A percentile compares a stretch with the other conserved stretches of the same genome.
These are phyloP conservation scores for Penicillium occitanis DNA, from an alignment of 2,329 filamentous ascomycete genomes.

Conservation along the genomic window DNA sequence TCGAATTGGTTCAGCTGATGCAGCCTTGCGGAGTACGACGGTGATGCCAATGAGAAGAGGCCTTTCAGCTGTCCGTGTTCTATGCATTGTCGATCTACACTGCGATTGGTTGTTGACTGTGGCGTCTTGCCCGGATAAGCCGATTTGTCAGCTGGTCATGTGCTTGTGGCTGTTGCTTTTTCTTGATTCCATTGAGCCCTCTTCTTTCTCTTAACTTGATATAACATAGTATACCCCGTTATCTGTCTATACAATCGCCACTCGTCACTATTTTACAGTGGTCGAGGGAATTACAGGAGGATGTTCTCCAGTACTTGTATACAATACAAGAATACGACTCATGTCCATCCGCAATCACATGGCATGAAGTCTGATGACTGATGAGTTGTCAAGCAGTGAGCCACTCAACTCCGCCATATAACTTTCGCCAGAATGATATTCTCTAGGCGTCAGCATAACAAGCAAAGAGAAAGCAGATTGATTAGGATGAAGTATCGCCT, in stretches of 20 bases:
- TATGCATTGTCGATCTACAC: conserved; percentile 8
- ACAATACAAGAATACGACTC: not conserved
- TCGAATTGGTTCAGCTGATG: conserved; percentile 17
- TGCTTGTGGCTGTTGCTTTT: conserved; percentile 4
- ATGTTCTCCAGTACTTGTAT: not conserved
- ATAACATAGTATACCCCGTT: not conserved
- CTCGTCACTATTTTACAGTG: not conserved
- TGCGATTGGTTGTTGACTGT: not conserved
- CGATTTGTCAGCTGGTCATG: conserved; percentile 15
- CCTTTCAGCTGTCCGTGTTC: conserved; percentile 9
- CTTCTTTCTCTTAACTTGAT: not conserved
- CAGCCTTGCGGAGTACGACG: conserved; percentile 16
- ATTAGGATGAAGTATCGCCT: not conserved
- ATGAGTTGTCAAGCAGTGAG: conserved; percentile 4
- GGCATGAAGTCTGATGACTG: conserved; percentile 8
- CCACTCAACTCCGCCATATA: not conserved
- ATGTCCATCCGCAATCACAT: not conserved
- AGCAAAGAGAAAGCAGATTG: not conserved
- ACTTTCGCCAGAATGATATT: not conserved
- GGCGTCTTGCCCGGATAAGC: conserved; percentile 1
- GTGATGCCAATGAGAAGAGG: conserved; percentile 1
- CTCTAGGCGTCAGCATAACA: not conserved
- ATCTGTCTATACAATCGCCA: not conserved
- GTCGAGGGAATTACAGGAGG: not conserved
- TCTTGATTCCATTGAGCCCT: not conserved